These are phyloP conservation scores for Aquilaria sinensis DNA, from an alignment of 345 rosid species.

Conservation along the genomic window DNA sequence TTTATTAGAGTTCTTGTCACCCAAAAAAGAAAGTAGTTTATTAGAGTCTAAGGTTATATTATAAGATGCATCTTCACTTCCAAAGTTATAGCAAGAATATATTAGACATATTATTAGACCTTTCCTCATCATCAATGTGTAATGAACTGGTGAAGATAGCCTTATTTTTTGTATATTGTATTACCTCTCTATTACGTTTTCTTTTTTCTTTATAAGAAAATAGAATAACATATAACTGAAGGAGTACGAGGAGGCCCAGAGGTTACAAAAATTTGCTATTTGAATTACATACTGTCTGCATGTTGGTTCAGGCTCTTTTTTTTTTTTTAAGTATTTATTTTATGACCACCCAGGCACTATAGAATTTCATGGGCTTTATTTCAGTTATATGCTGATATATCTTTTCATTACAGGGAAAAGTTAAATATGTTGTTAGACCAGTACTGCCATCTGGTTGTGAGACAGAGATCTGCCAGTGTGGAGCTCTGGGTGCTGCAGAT, in stretches of 20 bases:
- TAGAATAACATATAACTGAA: background rate
- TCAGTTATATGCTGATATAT: slow-evolving; percentile 16
- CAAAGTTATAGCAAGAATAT: too few relatives aligned
- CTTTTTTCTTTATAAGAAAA: background rate
- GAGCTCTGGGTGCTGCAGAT: slow-evolving; percentile 74
- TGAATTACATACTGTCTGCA: background rate
- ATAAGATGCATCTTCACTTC: too few relatives aligned
- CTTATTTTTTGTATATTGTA: too few relatives aligned
- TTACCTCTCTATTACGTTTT: too few relatives aligned
- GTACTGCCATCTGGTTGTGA: slow-evolving; percentile 89
- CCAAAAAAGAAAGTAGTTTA: background rate
- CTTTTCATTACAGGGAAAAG: slow-evolving; percentile 57
- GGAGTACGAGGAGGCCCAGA: too few relatives aligned
- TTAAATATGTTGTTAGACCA: slow-evolving; percentile 87
- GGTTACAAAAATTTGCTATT: slow-evolving; percentile 11
- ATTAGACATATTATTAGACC: too few relatives aligned
- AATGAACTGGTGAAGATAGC: too few relatives aligned
- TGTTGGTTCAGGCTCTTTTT: background rate
- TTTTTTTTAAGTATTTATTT: background rate
- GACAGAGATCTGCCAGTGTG: slow-evolving; percentile 60
- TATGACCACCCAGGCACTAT: background rate
- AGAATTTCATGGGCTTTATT: background rate
- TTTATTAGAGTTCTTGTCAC: background rate
- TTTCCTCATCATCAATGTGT: too few relatives aligned
- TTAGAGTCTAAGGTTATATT: too few relatives aligned